Evolutionary conservation across 306 rosid species (phyloP).

Genomic region (Pueraria montana): DNA sequence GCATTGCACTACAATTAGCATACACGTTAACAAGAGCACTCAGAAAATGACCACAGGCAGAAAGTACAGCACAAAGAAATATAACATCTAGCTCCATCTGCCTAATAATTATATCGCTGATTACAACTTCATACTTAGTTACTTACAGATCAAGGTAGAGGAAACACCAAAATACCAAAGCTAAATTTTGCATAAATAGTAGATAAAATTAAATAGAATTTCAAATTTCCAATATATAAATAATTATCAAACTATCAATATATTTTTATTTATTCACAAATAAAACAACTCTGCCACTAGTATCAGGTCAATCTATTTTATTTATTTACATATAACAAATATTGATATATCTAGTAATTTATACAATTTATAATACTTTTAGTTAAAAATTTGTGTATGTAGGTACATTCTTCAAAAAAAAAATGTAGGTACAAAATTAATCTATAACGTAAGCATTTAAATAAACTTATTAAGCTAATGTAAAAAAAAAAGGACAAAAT

Average conservation of each 20-base stretch:
- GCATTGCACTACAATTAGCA: conserved; percentile 62
- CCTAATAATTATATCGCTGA: not conserved
- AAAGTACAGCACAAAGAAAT: not conserved
- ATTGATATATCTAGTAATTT: not conserved
- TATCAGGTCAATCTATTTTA: too few species aligned
- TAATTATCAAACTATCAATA: not conserved
- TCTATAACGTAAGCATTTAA: too few species aligned
- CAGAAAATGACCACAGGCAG: conserved; percentile 57
- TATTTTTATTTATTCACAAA: not conserved
- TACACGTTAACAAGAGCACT: conserved; percentile 66
- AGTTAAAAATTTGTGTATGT: not conserved
- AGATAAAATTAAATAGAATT: too few species aligned
- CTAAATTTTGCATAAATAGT: not conserved
- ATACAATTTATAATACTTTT: not conserved
- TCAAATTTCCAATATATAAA: not conserved
- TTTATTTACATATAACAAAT: not conserved
- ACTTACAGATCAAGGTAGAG: not conserved
- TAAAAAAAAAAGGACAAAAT: not conserved
- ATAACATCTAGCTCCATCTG: not conserved
- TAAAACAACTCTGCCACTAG: too few species aligned
- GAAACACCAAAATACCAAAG: not conserved
- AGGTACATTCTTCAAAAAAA: too few species aligned
- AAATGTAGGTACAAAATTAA: too few species aligned
- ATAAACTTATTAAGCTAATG: not conserved
- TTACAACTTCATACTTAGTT: not conserved